A percentile compares a stretch with the other conserved stretches of the same genome.
Conservation (phyloP, 2,329 filamentous ascomycete genomes). For the Diaporthe eres region DNA sequence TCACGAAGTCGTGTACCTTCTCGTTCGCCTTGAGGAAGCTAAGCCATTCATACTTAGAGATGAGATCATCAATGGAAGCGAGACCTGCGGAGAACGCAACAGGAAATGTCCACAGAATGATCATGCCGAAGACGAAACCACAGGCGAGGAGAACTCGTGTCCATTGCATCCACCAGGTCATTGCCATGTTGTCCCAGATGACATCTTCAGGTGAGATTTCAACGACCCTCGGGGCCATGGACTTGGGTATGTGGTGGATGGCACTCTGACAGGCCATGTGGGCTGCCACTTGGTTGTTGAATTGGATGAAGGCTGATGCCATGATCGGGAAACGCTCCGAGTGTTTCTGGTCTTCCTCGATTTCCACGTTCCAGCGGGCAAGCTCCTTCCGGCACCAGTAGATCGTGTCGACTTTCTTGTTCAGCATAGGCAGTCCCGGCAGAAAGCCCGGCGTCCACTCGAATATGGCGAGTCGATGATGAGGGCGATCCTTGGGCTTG, state of each 20-base stretch:
- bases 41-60: constrained; percentile 77
- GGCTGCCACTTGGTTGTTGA: constrained; percentile 96
- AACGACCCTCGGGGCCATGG: constrained; percentile 93
- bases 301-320: constrained; percentile 98
- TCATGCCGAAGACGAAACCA: constrained; percentile 77
- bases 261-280: constrained; percentile 98
- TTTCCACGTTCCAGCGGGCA: constrained; percentile 89
- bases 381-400: constrained; percentile 90
- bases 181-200: constrained; percentile 97
- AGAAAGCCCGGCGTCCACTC: constrained; percentile 75
- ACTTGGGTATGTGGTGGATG: constrained; percentile 90
- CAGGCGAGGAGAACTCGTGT: constrained; percentile 77
- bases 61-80: constrained; percentile 81
- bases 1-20: constrained; percentile 72
- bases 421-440: constrained; percentile 82
- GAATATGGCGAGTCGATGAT: constrained; percentile 79
- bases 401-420: constrained; percentile 94
- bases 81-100: constrained; percentile 90
- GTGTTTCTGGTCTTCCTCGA: constrained; percentile 89
- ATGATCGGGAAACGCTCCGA: constrained; percentile 90
- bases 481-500: constrained; percentile 85
- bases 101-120: constrained; percentile 91
- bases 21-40: constrained; percentile 74
- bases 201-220: constrained; percentile 95
- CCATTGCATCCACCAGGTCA: constrained; percentile 94